A percentile compares a stretch with the other conserved stretches of the same genome.
Evolutionary conservation across 495 filamentous ascomycete genomes (phyloP).

Genomic region (Tuber microsphaerosporum): DNA sequence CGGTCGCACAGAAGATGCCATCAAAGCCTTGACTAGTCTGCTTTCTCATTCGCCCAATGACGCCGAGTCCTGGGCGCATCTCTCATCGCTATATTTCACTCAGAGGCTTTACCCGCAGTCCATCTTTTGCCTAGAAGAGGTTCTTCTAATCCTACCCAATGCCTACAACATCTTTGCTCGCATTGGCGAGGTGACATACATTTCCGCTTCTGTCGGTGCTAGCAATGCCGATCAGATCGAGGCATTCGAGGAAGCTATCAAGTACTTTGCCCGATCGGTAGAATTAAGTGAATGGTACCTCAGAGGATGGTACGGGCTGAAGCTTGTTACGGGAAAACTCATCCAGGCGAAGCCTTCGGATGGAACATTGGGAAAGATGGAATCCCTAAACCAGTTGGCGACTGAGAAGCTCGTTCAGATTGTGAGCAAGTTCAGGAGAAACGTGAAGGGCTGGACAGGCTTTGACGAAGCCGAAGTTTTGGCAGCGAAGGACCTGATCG

Average conservation of each 20-base stretch:
- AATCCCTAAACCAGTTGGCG: constrained; percentile 63
- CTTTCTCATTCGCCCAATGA: constrained; percentile 82
- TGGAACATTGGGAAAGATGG: constrained; percentile 51
- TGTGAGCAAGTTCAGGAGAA: constrained; percentile 54
- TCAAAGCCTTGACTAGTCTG: constrained; percentile 62
- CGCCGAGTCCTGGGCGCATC: constrained; percentile 87
- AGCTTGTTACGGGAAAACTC: constrained; percentile 54
- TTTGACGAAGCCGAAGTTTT: constrained; percentile 68
- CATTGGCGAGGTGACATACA: constrained; percentile 72
- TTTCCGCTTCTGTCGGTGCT: constrained; percentile 46
- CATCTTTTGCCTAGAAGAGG: constrained; percentile 83
- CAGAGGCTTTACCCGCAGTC: constrained; percentile 73
- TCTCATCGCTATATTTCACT: constrained; percentile 73
- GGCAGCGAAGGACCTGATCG: constrained; percentile 67
- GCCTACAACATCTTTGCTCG: constrained; percentile 95
- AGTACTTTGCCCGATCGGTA: constrained; percentile 78
- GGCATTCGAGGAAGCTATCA: constrained; percentile 61
- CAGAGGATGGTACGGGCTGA: constrained; percentile 84
- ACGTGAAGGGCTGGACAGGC: constrained; percentile 61
- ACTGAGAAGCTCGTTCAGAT: constrained; percentile 70
- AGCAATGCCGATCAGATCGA: constrained; percentile 45
- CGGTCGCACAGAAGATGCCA: constrained; percentile 61
- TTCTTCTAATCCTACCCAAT: constrained; percentile 78
- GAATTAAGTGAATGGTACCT: constrained; percentile 91
- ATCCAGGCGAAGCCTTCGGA: constrained; percentile 44